Conservation (phyloP, 2,329 filamentous ascomycete genomes). For the Penicillium sp. region DNA sequence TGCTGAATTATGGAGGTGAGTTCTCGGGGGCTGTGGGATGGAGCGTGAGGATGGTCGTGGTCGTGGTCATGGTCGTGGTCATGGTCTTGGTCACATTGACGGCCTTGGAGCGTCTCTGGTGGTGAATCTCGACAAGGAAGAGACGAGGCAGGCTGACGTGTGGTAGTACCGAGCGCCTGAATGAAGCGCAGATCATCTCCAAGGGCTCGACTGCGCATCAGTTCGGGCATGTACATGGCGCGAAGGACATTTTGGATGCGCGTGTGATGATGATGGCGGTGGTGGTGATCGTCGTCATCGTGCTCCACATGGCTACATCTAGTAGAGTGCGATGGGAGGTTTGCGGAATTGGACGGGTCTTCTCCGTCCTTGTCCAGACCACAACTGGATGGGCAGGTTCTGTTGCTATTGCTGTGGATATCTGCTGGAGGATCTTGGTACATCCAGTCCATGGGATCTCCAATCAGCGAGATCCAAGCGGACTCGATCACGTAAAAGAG, state of each 20-base stretch:
- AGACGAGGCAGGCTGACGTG: not conserved
- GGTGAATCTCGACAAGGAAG: not conserved
- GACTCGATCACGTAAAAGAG: conserved; percentile 10
- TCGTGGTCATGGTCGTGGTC: not conserved
- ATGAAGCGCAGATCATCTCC: conserved; percentile 8
- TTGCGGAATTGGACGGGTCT: too few species aligned
- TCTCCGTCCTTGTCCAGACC: too few species aligned
- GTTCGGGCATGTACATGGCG: conserved; percentile 8
- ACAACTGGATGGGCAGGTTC: too few species aligned
- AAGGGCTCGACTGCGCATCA: conserved; percentile 4
- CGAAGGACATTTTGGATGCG: conserved; percentile 8
- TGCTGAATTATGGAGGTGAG: conserved; percentile 2
- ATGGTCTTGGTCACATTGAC: too few species aligned
- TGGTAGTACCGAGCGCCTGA: not conserved
- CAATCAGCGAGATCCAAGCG: conserved; percentile 9
- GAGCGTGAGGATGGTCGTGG: not conserved
- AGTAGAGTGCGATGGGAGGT: too few species aligned
- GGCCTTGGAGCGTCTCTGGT: too few species aligned
- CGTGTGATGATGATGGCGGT: too few species aligned
- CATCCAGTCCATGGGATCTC: conserved; percentile 10
- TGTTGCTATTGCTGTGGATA: not conserved
- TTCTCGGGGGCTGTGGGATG: not conserved
- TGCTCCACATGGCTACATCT: not conserved
- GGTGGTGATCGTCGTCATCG: not conserved
- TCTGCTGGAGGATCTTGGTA: not conserved